phyloP scores from a whole-genome alignment of 352 stramenopile genomes.

The Globisporangium spinosum region DNA sequence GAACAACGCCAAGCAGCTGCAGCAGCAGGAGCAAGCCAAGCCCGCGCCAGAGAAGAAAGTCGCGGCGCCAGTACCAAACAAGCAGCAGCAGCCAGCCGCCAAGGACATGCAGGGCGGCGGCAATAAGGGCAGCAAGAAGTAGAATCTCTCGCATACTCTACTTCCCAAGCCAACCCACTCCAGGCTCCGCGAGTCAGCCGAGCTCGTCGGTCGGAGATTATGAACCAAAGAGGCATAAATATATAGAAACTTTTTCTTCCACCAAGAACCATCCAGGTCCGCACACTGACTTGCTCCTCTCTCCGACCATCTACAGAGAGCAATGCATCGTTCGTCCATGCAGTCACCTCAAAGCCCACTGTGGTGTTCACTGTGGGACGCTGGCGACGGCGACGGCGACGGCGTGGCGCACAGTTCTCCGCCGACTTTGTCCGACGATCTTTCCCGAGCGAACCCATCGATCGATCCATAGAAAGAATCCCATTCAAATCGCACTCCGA shows the following conservation, averaged over 20 bases:
- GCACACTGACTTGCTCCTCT: neutral
- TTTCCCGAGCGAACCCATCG: neutral
- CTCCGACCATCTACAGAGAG: neutral
- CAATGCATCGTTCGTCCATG: neutral
- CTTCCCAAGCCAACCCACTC: neutral
- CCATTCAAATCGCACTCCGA: neutral
- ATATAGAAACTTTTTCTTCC: neutral
- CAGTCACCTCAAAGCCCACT: neutral
- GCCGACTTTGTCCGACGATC: neutral
- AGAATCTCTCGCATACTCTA: slow-evolving; percentile 6
- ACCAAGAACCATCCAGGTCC: neutral
- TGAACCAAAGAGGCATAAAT: neutral
- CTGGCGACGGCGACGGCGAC: too few species aligned
- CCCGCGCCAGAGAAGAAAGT: slow-evolving; percentile 19
- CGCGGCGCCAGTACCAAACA: neutral
- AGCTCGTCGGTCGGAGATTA: neutral
- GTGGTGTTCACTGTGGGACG: neutral
- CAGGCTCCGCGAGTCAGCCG: neutral
- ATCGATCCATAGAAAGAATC: neutral
- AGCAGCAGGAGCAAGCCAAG: slow-evolving; percentile 13
- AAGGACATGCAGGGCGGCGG: slow-evolving; percentile 12
- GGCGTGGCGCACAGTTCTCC: neutral
- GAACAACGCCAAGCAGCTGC: slow-evolving; percentile 21
- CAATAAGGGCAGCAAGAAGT: slow-evolving; percentile 65
- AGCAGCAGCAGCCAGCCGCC: slow-evolving; percentile 6